Conservation (phyloP, 441 rosid genomes). For the Gossypium schwendimanii region DNA sequence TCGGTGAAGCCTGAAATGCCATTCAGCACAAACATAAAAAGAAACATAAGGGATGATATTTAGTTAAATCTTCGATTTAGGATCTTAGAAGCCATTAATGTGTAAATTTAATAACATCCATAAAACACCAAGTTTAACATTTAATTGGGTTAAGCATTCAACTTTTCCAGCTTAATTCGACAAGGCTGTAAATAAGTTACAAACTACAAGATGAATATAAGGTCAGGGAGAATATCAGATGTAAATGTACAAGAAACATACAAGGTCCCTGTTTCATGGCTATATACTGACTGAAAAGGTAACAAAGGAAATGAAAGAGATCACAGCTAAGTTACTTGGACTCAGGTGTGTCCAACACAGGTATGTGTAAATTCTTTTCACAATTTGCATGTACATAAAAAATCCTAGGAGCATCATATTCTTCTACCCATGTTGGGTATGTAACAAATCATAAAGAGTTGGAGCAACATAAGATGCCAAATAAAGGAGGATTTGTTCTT, state of each 20-base stretch:
- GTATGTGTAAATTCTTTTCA: not conserved
- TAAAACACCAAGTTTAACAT: not conserved
- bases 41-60: not conserved
- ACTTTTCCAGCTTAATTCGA: constrained; percentile 6
- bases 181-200: not conserved
- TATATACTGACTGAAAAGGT: not conserved
- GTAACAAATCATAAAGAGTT: not conserved
- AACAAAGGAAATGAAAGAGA: not conserved
- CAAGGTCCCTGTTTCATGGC: not conserved
- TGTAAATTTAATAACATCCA: not conserved
- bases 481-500: not conserved
- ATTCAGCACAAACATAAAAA: not conserved
- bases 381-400: not conserved
- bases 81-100: not conserved
- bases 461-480: not conserved
- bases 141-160: not conserved
- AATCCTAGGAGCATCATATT: not conserved
- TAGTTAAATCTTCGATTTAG: not conserved
- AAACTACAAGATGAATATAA: not conserved
- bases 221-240: not conserved
- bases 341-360: not conserved
- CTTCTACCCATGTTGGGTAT: not conserved
- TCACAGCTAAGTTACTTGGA: not conserved
- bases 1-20: constrained; percentile 65
- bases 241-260: not conserved